Base-by-base conservation (phyloP, 2,329 filamentous ascomycete species). In the Trichophyton benhamiae region DNA sequence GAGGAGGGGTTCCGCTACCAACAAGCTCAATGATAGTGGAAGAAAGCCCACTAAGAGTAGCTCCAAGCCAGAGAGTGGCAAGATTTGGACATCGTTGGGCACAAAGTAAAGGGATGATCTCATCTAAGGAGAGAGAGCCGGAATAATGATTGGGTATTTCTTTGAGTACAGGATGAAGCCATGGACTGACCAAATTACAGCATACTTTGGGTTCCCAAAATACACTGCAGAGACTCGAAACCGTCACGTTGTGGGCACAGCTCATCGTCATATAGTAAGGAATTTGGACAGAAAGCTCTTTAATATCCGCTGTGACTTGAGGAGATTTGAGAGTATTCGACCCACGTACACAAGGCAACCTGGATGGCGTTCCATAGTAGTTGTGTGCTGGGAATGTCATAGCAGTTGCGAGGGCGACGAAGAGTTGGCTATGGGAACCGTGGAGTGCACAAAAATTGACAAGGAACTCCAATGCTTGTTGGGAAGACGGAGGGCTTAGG, bases 191-290 rank as follows among this genome's bases (percentile, higher is more conserved):
- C 44, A 58, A 38, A 53, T 61, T 61, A 46, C 53, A 61, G 48
- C 25, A 42, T 33, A 61, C 60, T 30, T 46, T 42, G 20, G 27
- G 55, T 36, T 61, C 42, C 55, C 60, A 61, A 38, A 61, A 58
- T 57, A 61, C 57, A 25, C 55, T 33, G 55, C 53, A 58, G 33
- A 61, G 41, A 58, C 41, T 48, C 25, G 60, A 61, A n/a, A 59
- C 36, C 42, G 48, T 22, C 20, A 46, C 20, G 33, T 53, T 57
- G 13, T 20, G 27, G 55, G 20, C 48, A 46, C 60, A 61, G 15
- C 55, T 61, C 27, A 61, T 30, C n/a, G 60, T 59, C 41, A 58
- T 61, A 33, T 58, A 61, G 55, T 58, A 61, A 44, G 55, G 55
- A 25, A 61, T 27, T 41, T 58, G 41, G 7, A 30, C 36, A 41